Evolutionary conservation across 805 yeast genomes (phyloP).

Genomic region (Lachancea quebecensis): DNA sequence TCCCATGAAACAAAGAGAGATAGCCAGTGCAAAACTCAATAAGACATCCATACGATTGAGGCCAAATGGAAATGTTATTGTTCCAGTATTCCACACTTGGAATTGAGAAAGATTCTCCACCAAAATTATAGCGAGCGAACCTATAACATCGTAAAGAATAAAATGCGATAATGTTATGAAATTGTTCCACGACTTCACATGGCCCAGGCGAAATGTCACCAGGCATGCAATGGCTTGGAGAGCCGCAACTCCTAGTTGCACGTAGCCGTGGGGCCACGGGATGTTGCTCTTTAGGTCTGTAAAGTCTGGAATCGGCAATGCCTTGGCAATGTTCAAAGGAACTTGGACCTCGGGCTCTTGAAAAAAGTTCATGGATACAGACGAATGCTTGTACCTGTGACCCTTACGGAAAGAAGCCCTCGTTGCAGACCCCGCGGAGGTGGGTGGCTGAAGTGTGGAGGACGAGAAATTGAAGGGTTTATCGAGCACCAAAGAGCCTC

Average conservation of each 20-base stretch:
- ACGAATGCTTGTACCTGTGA: slow-evolving; percentile 91
- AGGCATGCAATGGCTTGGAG: slow-evolving; percentile 51
- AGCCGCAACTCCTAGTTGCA: slow-evolving; percentile 51
- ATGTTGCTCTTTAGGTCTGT: slow-evolving; percentile 58
- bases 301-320: slow-evolving; percentile 40
- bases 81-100: slow-evolving; percentile 81
- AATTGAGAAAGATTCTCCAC: slow-evolving; percentile 85
- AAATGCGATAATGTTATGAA: slow-evolving; percentile 79
- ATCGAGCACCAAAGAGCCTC: slow-evolving; percentile 20
- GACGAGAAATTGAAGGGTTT: slow-evolving; percentile 27
- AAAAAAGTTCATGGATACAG: slow-evolving; percentile 91
- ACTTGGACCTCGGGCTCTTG: slow-evolving; percentile 81
- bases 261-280: slow-evolving; percentile 45
- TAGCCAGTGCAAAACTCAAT: slow-evolving; percentile 78
- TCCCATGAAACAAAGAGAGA: slow-evolving; percentile 84
- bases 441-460: slow-evolving; percentile 11
- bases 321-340: slow-evolving; percentile 70
- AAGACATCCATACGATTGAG: slow-evolving; percentile 85
- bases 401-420: slow-evolving; percentile 79
- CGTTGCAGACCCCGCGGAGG: slow-evolving; percentile 17
- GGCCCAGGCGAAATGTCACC: slow-evolving; percentile 54
- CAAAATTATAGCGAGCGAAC: slow-evolving; percentile 57
- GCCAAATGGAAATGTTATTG: slow-evolving; percentile 86
- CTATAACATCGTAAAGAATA: slow-evolving; percentile 78
- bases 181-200: slow-evolving; percentile 48